These are phyloP conservation scores for Ceratocystis harringtonii DNA, from an alignment of 2,329 filamentous ascomycete species.

Conservation along the genomic window DNA sequence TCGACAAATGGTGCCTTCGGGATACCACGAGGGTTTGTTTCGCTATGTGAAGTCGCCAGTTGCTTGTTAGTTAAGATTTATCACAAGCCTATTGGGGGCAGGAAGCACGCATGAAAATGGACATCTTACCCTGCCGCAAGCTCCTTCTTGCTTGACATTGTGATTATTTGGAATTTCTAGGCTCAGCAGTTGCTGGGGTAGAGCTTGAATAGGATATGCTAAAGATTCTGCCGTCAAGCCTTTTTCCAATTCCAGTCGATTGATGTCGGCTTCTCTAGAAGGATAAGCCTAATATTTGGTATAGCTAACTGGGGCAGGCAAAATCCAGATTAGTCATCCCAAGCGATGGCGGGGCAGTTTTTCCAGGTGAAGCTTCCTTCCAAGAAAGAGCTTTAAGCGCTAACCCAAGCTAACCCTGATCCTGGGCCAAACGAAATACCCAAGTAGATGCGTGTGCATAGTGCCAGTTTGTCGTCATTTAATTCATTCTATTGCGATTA, in stretches of 20 bases:
- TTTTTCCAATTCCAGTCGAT: neutral
- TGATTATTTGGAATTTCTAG: neutral
- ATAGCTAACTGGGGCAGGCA: neutral
- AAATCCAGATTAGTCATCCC: constrained; percentile 6
- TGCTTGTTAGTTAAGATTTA: too few species aligned
- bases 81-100: neutral
- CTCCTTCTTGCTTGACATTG: constrained; percentile 14
- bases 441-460: neutral
- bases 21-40: constrained; percentile 69
- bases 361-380: neutral
- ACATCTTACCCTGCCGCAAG: constrained; percentile 14
- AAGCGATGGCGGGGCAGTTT: constrained; percentile 11
- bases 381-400: neutral
- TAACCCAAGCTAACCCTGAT: neutral
- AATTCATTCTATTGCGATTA: constrained; percentile 15
- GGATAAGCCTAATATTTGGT: neutral
- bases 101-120: neutral
- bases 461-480: constrained; percentile 1
- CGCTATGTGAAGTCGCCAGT: constrained; percentile 22
- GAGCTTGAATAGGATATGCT: neutral
- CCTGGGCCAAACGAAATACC: neutral
- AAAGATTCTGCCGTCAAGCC: neutral
- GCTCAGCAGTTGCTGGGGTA: neutral
- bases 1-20: constrained; percentile 75
- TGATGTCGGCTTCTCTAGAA: neutral